Base-by-base conservation (phyloP, 306 rosid species). In the Sicyos edulis region DNA sequence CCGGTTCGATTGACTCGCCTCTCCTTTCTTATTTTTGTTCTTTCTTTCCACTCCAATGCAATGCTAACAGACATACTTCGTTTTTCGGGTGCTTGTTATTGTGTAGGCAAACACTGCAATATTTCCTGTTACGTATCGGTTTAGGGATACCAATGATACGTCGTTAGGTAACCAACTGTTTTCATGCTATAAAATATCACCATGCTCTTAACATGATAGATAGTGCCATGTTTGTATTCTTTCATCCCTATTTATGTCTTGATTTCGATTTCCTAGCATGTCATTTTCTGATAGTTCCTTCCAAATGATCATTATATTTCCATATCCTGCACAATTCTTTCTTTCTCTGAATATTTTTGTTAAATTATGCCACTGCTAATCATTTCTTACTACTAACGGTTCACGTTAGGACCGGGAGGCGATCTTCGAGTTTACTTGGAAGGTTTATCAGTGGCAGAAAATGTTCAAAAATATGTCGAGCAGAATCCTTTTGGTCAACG, bases 401-500 rank as follows among this genome's bases (percentile, higher is more conserved):
- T 82, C 55, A 44, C 69, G 26, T 16, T 88, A 91, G 99, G 96
- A 70, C 88, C 82, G 45, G 87, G 81, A 44, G 97, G 99, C 21
- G 84, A 83, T 79, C 85, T 93, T 80, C 85, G 91, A 45, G 70
- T 71, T 60, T 93, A 86, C 65, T 76, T 93, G 57, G 91, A 82
- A 81, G 78, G 85, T 54, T 51, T 93, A 72, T 84, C 89, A 24
- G 9, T 13, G 82, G 92, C 95, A 6, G 86, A 87, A 44, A 81
- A 86, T 61, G 87, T 86, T 67, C 95, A 85, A 75, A 78, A 81
- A 13, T 89, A 85, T 0, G 91, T 93, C 22, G 32, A 83, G 12
- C 74, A 75, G 22, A 75, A 91, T 81, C 92, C 88, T 58, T 90
- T 88, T 65, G 97, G 98, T 51, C 97, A 90, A 77, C 37, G 37